Evolutionary conservation across 306 rosid species (phyloP).

Genomic region (Acacia crassicarpa): DNA sequence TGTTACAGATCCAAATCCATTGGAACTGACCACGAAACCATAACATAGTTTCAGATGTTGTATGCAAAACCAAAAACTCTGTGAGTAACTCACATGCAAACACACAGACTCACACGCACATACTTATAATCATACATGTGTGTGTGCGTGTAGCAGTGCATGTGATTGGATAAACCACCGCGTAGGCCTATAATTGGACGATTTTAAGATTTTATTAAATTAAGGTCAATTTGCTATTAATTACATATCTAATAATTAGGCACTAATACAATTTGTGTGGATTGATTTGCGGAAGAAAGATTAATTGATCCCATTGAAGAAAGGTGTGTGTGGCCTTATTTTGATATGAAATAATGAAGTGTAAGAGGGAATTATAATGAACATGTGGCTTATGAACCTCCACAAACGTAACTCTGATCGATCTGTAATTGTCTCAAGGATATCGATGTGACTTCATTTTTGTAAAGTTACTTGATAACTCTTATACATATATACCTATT

Average conservation of each 20-base stretch:
- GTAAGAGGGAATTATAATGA: background rate
- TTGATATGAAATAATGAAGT: background rate
- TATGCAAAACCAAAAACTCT: background rate
- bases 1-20: slow-evolving; percentile 8
- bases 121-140: no score
- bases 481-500: background rate
- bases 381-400: background rate
- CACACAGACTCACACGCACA: background rate
- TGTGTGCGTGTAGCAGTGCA: background rate
- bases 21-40: background rate
- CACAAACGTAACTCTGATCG: background rate
- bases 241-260: background rate
- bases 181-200: background rate
- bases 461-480: background rate
- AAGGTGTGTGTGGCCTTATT: background rate
- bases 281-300: background rate
- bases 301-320: background rate
- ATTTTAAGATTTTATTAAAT: background rate
- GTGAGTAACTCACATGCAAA: slow-evolving; percentile 23
- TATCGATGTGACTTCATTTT: background rate
- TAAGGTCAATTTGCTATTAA: background rate
- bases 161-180: background rate
- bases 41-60: background rate
- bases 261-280: background rate
- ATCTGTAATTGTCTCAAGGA: background rate